Percentiles rank a stretch among this genome's conserved stretches.
Evolutionary conservation across 805 yeast genomes (phyloP).

Genomic region (Pichia eremophila): DNA sequence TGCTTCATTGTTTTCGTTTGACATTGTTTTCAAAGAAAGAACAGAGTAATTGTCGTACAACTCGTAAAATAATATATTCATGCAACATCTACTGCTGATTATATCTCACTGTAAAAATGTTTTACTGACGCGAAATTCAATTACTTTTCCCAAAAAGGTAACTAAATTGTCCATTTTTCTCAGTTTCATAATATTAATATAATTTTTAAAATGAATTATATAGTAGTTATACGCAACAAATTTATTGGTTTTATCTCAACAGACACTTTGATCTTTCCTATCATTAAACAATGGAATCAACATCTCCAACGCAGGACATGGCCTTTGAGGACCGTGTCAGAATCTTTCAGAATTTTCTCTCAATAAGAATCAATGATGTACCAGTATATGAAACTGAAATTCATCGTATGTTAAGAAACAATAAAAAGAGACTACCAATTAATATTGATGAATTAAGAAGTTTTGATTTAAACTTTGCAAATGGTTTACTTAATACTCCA

Average conservation of each 20-base stretch:
- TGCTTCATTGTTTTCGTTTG: no score
- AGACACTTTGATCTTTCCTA: no score
- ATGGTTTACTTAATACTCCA: constrained; percentile 64
- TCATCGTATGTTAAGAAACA: constrained; percentile 60
- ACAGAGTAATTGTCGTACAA: no score
- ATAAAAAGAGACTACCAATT: constrained; percentile 57
- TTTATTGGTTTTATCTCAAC: no score
- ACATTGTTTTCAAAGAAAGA: no score
- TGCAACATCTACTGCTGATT: no score
- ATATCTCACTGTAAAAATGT: no score
- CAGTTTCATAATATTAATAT: no score
- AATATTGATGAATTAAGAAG: constrained; percentile 83
- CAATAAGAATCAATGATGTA: constrained; percentile 36
- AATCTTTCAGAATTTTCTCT: constrained; percentile 77
- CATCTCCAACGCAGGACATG: neutral
- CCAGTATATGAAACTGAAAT: constrained; percentile 64
- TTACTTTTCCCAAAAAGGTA: neutral
- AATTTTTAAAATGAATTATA: no score
- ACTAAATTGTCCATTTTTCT: neutral
- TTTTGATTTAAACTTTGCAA: constrained; percentile 67
- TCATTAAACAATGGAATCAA: neutral
- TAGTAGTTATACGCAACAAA: no score
- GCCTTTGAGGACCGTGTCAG: constrained; percentile 73
- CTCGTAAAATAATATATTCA: no score
- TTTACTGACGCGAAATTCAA: neutral